Evolutionary conservation across 805 yeast species (phyloP).

Genomic region (Monosporozyma solicola): DNA sequence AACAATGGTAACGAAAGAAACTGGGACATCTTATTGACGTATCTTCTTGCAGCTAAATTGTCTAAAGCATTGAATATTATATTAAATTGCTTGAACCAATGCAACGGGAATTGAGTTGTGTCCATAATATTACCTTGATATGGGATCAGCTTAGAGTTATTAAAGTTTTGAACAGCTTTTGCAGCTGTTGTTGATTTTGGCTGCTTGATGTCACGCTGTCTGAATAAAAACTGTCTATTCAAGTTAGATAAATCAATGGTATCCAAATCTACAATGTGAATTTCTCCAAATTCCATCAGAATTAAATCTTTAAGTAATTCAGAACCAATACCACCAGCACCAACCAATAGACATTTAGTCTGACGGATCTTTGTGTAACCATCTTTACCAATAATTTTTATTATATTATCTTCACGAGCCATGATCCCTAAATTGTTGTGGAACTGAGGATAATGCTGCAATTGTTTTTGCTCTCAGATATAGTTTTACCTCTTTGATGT

Average conservation of each 20-base stretch:
- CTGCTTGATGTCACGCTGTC: constrained; percentile 81
- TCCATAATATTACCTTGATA: constrained; percentile 88
- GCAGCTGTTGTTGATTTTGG: constrained; percentile 82
- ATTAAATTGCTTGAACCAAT: constrained; percentile 72
- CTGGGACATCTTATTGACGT: constrained; percentile 77
- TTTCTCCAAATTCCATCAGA: constrained; percentile 73
- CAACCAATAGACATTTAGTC: constrained; percentile 68
- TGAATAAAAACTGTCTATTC: constrained; percentile 86
- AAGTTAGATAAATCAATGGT: constrained; percentile 88
- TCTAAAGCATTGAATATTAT: constrained; percentile 88
- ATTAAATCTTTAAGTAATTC: constrained; percentile 77
- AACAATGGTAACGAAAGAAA: constrained; percentile 66
- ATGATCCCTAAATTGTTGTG: constrained; percentile 2
- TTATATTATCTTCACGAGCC: constrained; percentile 18
- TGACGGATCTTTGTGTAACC: constrained; percentile 20
- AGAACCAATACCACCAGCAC: constrained; percentile 97
- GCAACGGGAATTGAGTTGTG: constrained; percentile 53
- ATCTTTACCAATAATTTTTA: constrained; percentile 22
- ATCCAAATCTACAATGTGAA: constrained; percentile 89
- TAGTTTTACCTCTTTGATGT: background rate
- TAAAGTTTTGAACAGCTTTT: constrained; percentile 69
- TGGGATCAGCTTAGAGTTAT: constrained; percentile 56
- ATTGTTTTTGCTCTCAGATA: background rate
- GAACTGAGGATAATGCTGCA: background rate
- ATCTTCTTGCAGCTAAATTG: constrained; percentile 83